phyloP scores from a whole-genome alignment of 352 stramenopile species.

The Phytophthora crassamura region DNA sequence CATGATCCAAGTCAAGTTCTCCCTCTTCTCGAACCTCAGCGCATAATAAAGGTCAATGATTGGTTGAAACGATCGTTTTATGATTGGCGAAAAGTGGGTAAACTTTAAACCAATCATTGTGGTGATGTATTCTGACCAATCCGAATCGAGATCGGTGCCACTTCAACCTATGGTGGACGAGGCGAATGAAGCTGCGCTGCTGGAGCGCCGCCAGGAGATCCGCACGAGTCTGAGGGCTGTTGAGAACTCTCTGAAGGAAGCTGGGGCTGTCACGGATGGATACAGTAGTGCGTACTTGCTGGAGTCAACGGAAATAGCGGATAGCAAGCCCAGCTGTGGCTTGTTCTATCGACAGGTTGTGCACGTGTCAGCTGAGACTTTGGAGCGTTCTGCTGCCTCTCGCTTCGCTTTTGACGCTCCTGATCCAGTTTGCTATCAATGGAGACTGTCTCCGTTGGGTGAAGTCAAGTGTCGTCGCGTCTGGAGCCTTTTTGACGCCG shows the following conservation, averaged over 20 bases:
- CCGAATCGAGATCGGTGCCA: constrained; percentile 15
- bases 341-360: constrained; percentile 48
- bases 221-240: constrained; percentile 46
- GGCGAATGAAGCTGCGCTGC: constrained; percentile 42
- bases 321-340: background rate
- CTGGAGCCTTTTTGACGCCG: constrained; percentile 62
- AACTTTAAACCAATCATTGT: too few relatives aligned
- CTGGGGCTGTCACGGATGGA: constrained; percentile 55
- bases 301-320: too few relatives aligned
- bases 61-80: constrained; percentile 5
- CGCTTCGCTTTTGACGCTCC: constrained; percentile 61
- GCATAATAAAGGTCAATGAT: constrained; percentile 10
- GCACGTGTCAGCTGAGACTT: constrained; percentile 17
- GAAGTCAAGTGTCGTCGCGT: constrained; percentile 55
- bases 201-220: constrained; percentile 47
- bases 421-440: constrained; percentile 39
- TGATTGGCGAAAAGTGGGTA: background rate
- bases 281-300: constrained; percentile 67
- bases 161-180: constrained; percentile 11
- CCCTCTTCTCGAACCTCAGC: constrained; percentile 22
- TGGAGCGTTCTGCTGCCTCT: constrained; percentile 25
- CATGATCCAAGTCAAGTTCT: constrained; percentile 16
- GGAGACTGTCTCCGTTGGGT: constrained; percentile 51
- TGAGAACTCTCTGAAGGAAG: constrained; percentile 49
- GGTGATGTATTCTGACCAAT: constrained; percentile 1